A percentile compares a stretch with the other conserved stretches of the same genome.
phyloP scores from a whole-genome alignment of 176 grass and related monocot genomes.

The Aegilops tauschii region DNA sequence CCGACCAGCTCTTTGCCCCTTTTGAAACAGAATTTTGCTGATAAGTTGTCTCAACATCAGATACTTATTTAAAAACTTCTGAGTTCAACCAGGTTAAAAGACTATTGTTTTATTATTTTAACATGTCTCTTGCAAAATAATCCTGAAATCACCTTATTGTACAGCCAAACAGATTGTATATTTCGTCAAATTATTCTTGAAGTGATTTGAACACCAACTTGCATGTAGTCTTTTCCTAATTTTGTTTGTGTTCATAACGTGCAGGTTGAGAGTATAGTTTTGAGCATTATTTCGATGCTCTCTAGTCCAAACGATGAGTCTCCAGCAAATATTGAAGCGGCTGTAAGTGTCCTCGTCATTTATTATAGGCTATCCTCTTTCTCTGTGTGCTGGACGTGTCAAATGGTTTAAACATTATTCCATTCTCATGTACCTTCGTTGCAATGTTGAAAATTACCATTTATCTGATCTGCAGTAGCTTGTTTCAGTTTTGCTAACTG shows the following conservation, averaged over 20 bases:
- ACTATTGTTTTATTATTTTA: not conserved
- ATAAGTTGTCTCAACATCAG: not conserved
- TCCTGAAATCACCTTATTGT: not conserved
- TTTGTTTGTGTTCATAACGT: constrained; percentile 17
- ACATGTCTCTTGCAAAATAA: not conserved
- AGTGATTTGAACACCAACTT: not conserved
- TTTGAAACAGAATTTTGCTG: not conserved
- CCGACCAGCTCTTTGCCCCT: not conserved
- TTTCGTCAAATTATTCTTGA: not conserved
- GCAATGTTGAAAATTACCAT: not conserved
- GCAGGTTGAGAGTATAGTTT: constrained; percentile 94
- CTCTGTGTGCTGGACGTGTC: not conserved
- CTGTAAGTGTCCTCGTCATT: constrained; percentile 62
- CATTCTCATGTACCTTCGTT: not conserved
- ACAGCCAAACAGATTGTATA: not conserved
- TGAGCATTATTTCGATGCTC: constrained; percentile 97
- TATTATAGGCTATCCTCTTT: not conserved
- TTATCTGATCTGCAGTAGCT: not conserved
- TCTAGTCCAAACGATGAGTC: constrained; percentile 93
- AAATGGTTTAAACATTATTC: not conserved
- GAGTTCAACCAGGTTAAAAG: not conserved
- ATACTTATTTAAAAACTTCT: no score
- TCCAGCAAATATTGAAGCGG: constrained; percentile 89
- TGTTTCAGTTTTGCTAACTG: not conserved
- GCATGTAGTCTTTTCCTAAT: not conserved